These are phyloP conservation scores for Rhodotorula diobovata DNA, from an alignment of 768 basidiomycete genomes.

Conservation along the genomic window DNA sequence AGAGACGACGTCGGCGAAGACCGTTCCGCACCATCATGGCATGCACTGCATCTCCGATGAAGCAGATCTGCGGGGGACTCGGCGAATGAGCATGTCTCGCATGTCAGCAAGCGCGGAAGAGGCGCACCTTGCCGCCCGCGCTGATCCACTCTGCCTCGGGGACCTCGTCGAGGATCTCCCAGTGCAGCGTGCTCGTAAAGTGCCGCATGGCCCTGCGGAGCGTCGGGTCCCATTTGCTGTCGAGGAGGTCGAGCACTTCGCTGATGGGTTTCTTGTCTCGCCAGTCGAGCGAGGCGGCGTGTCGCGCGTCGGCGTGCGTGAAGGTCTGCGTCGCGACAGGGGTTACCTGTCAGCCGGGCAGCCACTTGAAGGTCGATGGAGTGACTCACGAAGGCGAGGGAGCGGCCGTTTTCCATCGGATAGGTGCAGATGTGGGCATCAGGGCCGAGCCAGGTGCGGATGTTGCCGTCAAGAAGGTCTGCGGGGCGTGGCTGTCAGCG, in stretches of 20 bases:
- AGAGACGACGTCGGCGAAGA: too few relatives aligned
- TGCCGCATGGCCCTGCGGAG: constrained; percentile 5
- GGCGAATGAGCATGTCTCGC: neutral
- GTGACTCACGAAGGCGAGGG: constrained; percentile 18
- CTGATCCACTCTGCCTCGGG: constrained; percentile 25
- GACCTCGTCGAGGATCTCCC: constrained; percentile 26
- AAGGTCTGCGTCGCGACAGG: constrained; percentile 8
- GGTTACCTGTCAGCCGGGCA: neutral
- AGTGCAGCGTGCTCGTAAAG: constrained; percentile 28
- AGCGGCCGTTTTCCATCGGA: constrained; percentile 27
- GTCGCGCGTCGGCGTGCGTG: constrained; percentile 21
- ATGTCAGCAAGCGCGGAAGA: neutral
- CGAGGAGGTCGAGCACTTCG: neutral
- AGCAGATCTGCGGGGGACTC: neutral
- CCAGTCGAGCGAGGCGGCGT: constrained; percentile 14
- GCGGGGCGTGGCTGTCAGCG: neutral
- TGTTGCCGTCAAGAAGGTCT: constrained; percentile 35
- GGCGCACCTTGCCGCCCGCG: constrained; percentile 21
- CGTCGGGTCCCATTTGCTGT: constrained; percentile 29
- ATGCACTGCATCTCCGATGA: constrained; percentile 25
- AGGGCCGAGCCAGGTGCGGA: constrained; percentile 29
- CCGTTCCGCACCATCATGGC: constrained; percentile 7
- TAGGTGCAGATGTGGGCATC: constrained; percentile 30
- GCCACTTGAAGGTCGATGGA: too few relatives aligned
- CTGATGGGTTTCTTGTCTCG: constrained; percentile 2